A percentile compares a stretch with the other conserved stretches of the same genome.
Conservation (phyloP, 1,284 basidiomycete genomes). For the Rhodotorula sp. region DNA sequence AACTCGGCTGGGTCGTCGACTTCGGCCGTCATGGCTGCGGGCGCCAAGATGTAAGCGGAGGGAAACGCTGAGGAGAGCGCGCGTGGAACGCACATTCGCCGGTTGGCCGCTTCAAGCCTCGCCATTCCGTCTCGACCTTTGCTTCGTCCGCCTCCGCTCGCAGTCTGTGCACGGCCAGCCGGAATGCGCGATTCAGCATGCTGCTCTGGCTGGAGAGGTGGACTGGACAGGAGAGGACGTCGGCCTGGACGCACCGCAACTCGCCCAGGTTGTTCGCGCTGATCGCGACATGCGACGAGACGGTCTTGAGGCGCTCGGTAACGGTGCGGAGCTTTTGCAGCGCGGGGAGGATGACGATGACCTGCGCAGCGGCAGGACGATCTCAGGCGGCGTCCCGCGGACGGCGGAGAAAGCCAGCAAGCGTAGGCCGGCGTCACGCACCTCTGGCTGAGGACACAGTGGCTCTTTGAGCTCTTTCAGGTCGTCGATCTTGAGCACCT, state of each 20-base stretch:
- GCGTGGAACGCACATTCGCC: slow-evolving; percentile 22
- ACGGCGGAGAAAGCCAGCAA: background rate
- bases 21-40: slow-evolving; percentile 5
- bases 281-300: slow-evolving; percentile 38
- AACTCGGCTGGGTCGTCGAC: slow-evolving; percentile 31
- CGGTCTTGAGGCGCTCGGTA: slow-evolving; percentile 46
- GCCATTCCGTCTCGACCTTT: slow-evolving; percentile 47
- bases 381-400: background rate
- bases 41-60: background rate
- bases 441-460: slow-evolving; percentile 47
- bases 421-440: slow-evolving; percentile 10
- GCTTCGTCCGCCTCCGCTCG: slow-evolving; percentile 39
- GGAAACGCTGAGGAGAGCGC: background rate
- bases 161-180: slow-evolving; percentile 4
- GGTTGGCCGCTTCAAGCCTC: slow-evolving; percentile 43
- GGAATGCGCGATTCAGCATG: background rate
- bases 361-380: slow-evolving; percentile 23
- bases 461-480: slow-evolving; percentile 47
- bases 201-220: background rate
- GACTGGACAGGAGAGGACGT: background rate
- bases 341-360: slow-evolving; percentile 46
- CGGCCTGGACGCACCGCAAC: slow-evolving; percentile 15
- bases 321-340: slow-evolving; percentile 46
- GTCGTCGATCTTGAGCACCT: slow-evolving; percentile 47
- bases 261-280: slow-evolving; percentile 33